Percentiles rank a stretch among this genome's conserved stretches.
Evolutionary conservation across 2,329 filamentous ascomycete species (phyloP).

Genomic region (Orbilia quercus): DNA sequence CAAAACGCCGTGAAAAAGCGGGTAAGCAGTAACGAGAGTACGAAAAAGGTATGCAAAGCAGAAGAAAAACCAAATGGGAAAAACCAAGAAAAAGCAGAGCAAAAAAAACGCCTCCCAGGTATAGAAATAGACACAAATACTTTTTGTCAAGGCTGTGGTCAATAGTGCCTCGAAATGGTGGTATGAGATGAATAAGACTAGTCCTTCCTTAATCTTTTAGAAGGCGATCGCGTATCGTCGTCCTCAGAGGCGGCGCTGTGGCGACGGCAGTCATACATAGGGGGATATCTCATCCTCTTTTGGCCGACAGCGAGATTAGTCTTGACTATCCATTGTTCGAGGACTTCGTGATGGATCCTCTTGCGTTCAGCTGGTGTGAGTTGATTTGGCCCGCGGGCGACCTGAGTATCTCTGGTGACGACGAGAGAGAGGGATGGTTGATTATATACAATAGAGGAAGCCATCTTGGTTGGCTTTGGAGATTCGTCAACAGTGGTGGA

Average conservation of each 20-base stretch:
- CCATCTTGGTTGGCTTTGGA: constrained; percentile 18
- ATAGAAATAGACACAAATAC: constrained; percentile 49
- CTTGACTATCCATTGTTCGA: constrained; percentile 55
- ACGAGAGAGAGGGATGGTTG: constrained; percentile 41
- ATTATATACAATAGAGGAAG: constrained; percentile 24
- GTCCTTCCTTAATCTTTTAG: constrained; percentile 50
- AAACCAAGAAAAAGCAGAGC: constrained; percentile 30
- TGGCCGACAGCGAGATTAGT: constrained; percentile 51
- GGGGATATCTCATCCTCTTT: constrained; percentile 44
- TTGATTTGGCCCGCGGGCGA: constrained; percentile 18
- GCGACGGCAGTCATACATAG: constrained; percentile 41
- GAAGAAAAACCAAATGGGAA: neutral
- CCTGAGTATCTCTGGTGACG: constrained; percentile 15
- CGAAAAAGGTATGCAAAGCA: constrained; percentile 38
- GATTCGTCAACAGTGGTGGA: constrained; percentile 21
- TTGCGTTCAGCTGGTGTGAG: constrained; percentile 37
- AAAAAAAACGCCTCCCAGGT: constrained; percentile 55
- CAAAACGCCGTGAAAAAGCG: constrained; percentile 38
- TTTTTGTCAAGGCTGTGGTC: constrained; percentile 35
- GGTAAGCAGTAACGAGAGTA: constrained; percentile 1
- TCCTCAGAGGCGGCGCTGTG: constrained; percentile 53
- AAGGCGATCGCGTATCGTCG: constrained; percentile 41
- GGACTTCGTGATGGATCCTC: constrained; percentile 50
- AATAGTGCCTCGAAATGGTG: constrained; percentile 19
- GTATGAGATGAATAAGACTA: constrained; percentile 38